Base-by-base conservation (phyloP, 345 rosid species). In the Hibiscus mutabilis region DNA sequence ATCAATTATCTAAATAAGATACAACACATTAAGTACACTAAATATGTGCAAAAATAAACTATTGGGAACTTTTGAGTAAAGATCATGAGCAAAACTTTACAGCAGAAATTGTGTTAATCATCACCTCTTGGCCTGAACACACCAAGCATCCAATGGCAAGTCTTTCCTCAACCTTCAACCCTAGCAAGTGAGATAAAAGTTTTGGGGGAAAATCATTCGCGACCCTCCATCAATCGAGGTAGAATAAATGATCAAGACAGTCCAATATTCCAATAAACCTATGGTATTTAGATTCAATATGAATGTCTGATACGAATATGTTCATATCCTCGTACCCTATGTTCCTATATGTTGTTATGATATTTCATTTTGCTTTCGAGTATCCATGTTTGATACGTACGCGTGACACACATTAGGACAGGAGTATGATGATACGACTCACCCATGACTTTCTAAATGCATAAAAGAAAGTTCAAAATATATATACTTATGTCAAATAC, bases 151-250 rank as follows among this genome's bases (percentile, higher is more conserved):
- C 71, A 72, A 21, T 9, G 64, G 49, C 59, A 14, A 31, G 31
- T 58, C 18, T 47, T 25, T 19, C 63, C 60, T 81, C 76, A 79
- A 68, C 85, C 70, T 74, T 78, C 65, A 69, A 80, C 81, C 77
- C 87, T 82, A 75, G 56, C 24, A 52, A 65, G 49, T 46, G 5
- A 24, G 60, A 65, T 13, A 13, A 47, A 11, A 51, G 3, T 13
- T n/a, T 33, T 13, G 0, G 9, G 22, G 27, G 25, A 51, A 47
- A 25, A 18, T 77, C n/a, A 57, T 35, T 60, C 22, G 3, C 4
- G 24, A 6, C 70, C 70, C 21, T 59, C 25, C n/a, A 47, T 16
- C 57, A 58, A 24, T 59, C 58, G 15, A 46, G 40, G 70, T 12
- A 25, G 25, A 14, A 47, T 42, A 3, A 16, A 57, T 10, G 66